Conservation (phyloP, 2,329 filamentous ascomycete species). For the Diplodia mutila region DNA sequence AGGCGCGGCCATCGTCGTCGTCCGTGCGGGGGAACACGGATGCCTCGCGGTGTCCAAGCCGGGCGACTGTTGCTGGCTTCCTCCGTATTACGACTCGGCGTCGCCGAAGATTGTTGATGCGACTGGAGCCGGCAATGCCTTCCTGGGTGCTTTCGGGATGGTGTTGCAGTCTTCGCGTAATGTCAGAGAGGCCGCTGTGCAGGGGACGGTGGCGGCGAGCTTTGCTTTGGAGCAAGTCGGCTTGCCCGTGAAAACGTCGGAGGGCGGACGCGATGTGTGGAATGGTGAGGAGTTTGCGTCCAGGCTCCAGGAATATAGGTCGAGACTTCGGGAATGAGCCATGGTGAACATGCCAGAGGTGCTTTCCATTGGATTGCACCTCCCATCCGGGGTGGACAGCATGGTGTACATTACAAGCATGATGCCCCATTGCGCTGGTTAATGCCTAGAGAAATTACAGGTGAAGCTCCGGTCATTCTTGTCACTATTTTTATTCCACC, state of each 20-base stretch:
- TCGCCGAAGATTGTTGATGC: background rate
- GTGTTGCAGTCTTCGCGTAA: background rate
- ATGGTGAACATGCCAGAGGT: too few relatives aligned
- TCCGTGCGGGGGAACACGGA: background rate
- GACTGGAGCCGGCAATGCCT: background rate
- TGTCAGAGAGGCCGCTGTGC: background rate
- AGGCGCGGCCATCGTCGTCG: background rate
- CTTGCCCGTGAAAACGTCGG: background rate
- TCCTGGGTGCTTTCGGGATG: background rate
- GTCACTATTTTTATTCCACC: too few relatives aligned
- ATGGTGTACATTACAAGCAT: too few relatives aligned
- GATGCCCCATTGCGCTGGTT: too few relatives aligned
- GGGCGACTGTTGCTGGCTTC: background rate
- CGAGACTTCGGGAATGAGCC: background rate
- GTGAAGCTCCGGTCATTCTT: too few relatives aligned
- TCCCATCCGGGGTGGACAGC: too few relatives aligned
- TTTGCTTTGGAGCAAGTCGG: background rate
- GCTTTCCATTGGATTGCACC: too few relatives aligned
- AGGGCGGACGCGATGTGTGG: background rate
- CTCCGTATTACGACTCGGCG: background rate
- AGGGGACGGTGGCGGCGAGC: background rate
- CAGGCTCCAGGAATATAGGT: background rate
- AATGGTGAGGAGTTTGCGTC: background rate
- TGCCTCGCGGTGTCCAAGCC: background rate
- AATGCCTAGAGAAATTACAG: too few relatives aligned